Evolutionary conservation across 2,329 filamentous ascomycete genomes (phyloP), one percentile per base, ranked within the genome.

Genomic region (Aspergillus phoenicis): DNA sequence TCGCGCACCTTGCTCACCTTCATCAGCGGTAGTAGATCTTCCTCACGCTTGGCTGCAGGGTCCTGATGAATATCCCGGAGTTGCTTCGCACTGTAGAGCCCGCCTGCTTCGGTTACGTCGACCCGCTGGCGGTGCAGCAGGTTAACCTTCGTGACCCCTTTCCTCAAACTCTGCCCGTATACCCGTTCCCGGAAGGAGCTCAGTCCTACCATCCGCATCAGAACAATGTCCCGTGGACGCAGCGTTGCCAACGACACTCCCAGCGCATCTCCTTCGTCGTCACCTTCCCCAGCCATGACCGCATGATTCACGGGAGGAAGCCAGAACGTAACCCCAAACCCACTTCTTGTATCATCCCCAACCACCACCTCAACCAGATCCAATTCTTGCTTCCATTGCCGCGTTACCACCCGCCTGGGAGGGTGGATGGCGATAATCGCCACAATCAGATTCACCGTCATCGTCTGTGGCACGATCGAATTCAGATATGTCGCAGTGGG

Each of bases 321-420:
- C 94, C 94, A 98, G 73, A 96, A 92, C 2, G 90, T 93, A 58
- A 97, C 82, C 28, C 84, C 86, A 76, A 97, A 96, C 2, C 89
- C 90, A 0, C 91, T 86, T 64, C 84, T 86, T 0, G 93, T 96
- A 55, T 97, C 91, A 73, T 98, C 94, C 5, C 91, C 93, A 1
- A 97, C 87, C 1, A 93, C 80, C 2, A 95, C 75, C 74, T 96
- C 92, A 43, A 94, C 80, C 3, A 96, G 82, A 5, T 90, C 85
- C 55, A 89, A 82, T 47, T 81, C 76, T 62, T 77, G 78, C 57
- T 78, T 80, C 70, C 80, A 81, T 6, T 81, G 80, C 10, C 78
- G 76, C 0, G 93, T 91, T 30, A 81, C 84, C 20, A 97, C 86
- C 2, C 83, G 83, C 24, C 90, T 87, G 1, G 89, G 83, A 39